phyloP scores from a whole-genome alignment of 2,329 filamentous ascomycete species.

The Trichoderma breve region DNA sequence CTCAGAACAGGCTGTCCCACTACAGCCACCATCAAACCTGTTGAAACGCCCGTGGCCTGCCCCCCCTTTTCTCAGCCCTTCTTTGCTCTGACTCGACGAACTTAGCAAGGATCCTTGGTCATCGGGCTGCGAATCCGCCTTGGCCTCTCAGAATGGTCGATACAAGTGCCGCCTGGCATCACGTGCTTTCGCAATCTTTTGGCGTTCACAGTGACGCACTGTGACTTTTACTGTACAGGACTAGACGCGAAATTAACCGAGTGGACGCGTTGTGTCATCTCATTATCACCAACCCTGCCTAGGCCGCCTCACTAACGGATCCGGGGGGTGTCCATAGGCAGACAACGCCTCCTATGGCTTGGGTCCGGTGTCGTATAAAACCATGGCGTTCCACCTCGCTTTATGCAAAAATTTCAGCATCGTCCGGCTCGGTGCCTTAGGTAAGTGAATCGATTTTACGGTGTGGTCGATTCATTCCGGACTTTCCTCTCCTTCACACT shows the following conservation, averaged over 20 bases:
- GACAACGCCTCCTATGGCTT: constrained; percentile 4
- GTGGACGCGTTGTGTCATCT: constrained; percentile 22
- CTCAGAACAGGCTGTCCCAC: constrained; percentile 16
- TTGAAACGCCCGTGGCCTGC: constrained; percentile 4
- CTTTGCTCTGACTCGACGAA: constrained; percentile 11
- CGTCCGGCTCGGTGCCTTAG: constrained; percentile 30
- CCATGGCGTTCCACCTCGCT: constrained; percentile 22
- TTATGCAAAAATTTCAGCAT: constrained; percentile 22
- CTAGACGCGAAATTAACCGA: constrained; percentile 18
- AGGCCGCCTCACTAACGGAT: constrained; percentile 24
- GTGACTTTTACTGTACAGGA: neutral
- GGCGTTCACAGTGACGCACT: constrained; percentile 4
- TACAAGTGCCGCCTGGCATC: neutral
- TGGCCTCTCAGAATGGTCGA: neutral
- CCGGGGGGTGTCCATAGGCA: constrained; percentile 24
- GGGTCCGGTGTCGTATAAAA: constrained; percentile 24
- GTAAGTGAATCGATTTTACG: constrained; percentile 48
- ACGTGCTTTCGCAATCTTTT: constrained; percentile 19
- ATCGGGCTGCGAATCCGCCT: constrained; percentile 7
- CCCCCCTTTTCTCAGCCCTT: neutral
- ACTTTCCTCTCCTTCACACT: constrained; percentile 21
- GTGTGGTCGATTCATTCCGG: constrained; percentile 20
- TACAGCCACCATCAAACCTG: constrained; percentile 9
- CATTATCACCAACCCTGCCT: constrained; percentile 20
- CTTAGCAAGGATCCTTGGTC: constrained; percentile 1